Conservation (phyloP, 768 basidiomycete species). For the Termitomyces sp. region DNA sequence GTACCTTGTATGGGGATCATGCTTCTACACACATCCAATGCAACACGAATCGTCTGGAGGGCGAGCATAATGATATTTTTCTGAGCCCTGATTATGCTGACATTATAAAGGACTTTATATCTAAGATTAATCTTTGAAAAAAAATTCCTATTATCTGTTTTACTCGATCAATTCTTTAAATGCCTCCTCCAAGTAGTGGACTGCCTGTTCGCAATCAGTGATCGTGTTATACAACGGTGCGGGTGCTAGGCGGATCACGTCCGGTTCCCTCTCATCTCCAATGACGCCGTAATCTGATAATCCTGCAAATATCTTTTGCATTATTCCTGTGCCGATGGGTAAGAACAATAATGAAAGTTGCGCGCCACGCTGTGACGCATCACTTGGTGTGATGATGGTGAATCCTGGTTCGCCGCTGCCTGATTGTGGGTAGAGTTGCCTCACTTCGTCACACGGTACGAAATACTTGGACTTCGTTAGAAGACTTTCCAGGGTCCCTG, state of each 20-base stretch:
- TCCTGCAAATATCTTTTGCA: slow-evolving; percentile 62
- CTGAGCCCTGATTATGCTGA: slow-evolving; percentile 33
- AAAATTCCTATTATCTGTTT: not conserved
- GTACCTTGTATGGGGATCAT: slow-evolving; percentile 24
- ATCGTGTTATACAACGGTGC: slow-evolving; percentile 82
- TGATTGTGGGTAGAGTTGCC: slow-evolving; percentile 20
- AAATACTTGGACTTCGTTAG: slow-evolving; percentile 62
- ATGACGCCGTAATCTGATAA: slow-evolving; percentile 72
- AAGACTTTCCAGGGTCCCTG: slow-evolving; percentile 60
- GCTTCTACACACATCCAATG: slow-evolving; percentile 15
- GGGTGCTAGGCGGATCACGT: slow-evolving; percentile 88
- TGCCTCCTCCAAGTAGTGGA: slow-evolving; percentile 54
- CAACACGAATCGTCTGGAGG: slow-evolving; percentile 35
- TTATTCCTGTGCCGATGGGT: slow-evolving; percentile 51
- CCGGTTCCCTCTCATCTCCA: slow-evolving; percentile 88
- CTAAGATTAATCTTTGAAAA: not conserved
- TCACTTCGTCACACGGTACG: slow-evolving; percentile 35
- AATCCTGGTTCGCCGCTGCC: slow-evolving; percentile 43
- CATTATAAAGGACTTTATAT: slow-evolving; percentile 39
- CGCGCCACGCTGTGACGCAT: slow-evolving; percentile 65
- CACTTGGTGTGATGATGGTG: slow-evolving; percentile 87
- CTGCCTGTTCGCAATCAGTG: slow-evolving; percentile 71
- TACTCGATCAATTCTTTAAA: slow-evolving; percentile 23
- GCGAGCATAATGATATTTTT: slow-evolving; percentile 54
- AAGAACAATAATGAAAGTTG: slow-evolving; percentile 86